Evolutionary conservation across 1,284 basidiomycete species (phyloP).

Genomic region (Termitomyces sp.): DNA sequence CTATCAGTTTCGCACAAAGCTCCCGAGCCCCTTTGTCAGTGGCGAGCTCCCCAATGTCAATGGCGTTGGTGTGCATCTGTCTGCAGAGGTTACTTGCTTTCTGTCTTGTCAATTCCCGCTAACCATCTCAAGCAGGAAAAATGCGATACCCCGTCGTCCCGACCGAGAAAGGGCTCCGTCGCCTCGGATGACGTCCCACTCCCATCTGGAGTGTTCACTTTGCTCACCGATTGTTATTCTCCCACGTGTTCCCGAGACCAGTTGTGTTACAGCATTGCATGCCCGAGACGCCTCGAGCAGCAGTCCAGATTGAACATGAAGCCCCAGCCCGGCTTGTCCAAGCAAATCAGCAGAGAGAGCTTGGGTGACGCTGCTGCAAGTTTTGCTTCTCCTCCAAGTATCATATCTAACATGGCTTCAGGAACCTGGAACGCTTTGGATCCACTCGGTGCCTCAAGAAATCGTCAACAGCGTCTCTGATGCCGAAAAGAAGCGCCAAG

Average conservation of each 20-base stretch:
- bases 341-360: conserved; percentile 78
- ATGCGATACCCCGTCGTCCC: conserved; percentile 31
- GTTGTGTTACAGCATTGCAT: conserved; percentile 96
- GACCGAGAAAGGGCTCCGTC: conserved; percentile 38
- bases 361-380: conserved; percentile 75
- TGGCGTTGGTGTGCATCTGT: conserved; percentile 32
- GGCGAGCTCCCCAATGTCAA: conserved; percentile 56
- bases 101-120: background rate
- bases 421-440: conserved; percentile 95
- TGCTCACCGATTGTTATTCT: conserved; percentile 96
- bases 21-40: conserved; percentile 74
- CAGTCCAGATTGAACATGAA: conserved; percentile 92
- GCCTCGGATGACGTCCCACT: conserved; percentile 65
- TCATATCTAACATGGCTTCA: too few relatives aligned
- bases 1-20: conserved; percentile 83
- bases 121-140: conserved; percentile 22
- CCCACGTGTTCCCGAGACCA: conserved; percentile 93
- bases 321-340: conserved; percentile 82
- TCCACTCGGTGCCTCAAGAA: conserved; percentile 93
- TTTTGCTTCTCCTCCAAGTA: too few relatives aligned
- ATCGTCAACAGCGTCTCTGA: conserved; percentile 91
- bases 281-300: conserved; percentile 91
- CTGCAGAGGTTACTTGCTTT: conserved; percentile 20
- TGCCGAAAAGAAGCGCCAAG: conserved; percentile 92
- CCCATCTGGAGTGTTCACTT: conserved; percentile 94